Conservation (phyloP, 192 early-diverging fungal species). For the Podila clonocystis region DNA sequence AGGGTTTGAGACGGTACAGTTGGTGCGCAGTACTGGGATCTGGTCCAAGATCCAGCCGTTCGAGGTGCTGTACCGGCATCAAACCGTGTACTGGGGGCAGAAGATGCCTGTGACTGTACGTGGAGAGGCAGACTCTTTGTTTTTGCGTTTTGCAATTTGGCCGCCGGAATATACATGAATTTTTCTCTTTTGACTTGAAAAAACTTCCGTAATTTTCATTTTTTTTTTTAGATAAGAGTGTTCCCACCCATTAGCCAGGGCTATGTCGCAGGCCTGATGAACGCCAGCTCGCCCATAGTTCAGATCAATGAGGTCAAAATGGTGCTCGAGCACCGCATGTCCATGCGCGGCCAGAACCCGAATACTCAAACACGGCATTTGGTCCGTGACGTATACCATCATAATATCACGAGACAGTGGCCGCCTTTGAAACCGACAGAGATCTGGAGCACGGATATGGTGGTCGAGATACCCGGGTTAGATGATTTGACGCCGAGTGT, state of each 20-base stretch:
- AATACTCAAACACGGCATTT: neutral
- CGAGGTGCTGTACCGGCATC: neutral
- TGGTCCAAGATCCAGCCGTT: neutral
- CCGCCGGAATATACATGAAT: too few species aligned
- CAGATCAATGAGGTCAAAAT: neutral
- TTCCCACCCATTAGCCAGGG: neutral
- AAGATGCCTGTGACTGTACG: neutral
- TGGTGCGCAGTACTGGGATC: neutral
- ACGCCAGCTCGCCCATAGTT: neutral
- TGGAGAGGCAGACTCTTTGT: neutral
- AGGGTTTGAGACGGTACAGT: neutral
- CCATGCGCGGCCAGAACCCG: neutral
- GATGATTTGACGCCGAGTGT: neutral
- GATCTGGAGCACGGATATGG: neutral
- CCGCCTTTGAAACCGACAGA: neutral
- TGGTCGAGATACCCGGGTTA: neutral
- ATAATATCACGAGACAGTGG: neutral
- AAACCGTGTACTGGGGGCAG: neutral
- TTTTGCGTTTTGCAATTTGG: too few species aligned
- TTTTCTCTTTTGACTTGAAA: too few species aligned
- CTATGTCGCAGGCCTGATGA: neutral
- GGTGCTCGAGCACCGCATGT: neutral
- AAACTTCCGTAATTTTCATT: too few species aligned
- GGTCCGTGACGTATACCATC: neutral
- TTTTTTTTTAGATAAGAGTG: neutral